These are phyloP conservation scores for Cryptosporidium parvum DNA, from an alignment of 169 alveolate species.

Conservation along the genomic window DNA sequence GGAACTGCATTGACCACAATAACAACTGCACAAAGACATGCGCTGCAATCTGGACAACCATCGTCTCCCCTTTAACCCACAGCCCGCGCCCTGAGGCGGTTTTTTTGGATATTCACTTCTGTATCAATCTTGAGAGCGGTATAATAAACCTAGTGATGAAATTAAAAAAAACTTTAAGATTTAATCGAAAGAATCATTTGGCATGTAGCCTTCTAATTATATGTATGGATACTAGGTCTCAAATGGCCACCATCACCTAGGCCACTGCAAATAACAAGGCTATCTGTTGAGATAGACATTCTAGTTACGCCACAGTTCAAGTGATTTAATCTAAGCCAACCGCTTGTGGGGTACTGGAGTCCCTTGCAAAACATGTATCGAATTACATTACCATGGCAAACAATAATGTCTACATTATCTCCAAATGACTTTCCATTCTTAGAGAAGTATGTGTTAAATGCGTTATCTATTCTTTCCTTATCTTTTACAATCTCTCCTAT, in stretches of 20 bases:
- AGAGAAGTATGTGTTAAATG: conserved; percentile 78
- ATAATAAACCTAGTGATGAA: neutral
- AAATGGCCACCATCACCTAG: conserved; percentile 55
- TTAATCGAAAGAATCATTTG: neutral
- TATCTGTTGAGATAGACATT: conserved; percentile 37
- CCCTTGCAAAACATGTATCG: conserved; percentile 81
- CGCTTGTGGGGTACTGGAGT: conserved; percentile 79
- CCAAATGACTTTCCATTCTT: conserved; percentile 55
- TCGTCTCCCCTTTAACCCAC: conserved; percentile 77
- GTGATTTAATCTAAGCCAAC: conserved; percentile 80
- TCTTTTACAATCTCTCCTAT: conserved; percentile 76
- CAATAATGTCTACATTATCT: conserved; percentile 79
- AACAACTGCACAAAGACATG: conserved; percentile 77
- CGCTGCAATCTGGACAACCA: conserved; percentile 78
- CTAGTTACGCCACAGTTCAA: conserved; percentile 80
- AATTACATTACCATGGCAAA: conserved; percentile 81
- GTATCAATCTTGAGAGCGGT: neutral
- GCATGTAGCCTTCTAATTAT: neutral
- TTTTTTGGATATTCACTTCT: conserved; percentile 38
- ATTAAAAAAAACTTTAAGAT: neutral
- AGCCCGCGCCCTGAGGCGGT: conserved; percentile 62
- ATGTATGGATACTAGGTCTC: conserved; percentile 42
- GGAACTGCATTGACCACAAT: conserved; percentile 78
- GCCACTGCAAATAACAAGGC: conserved; percentile 38
- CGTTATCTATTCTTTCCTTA: conserved; percentile 79